Base-by-base conservation (phyloP, 1,139 yeast species). In the Hyphopichia buzzinii region DNA sequence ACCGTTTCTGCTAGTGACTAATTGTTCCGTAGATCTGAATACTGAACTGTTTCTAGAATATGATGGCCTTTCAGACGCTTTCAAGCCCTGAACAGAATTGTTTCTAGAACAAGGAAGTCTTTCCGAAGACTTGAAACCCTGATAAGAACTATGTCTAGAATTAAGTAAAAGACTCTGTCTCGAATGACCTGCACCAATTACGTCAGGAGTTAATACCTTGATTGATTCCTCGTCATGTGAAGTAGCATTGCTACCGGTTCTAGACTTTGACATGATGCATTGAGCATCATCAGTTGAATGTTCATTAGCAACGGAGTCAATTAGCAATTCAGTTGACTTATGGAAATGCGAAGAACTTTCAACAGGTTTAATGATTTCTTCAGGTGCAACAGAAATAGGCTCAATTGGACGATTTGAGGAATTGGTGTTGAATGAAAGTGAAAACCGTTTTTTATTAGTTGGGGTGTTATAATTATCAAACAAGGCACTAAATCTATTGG, bases 381-480 rank as follows among this genome's bases (percentile, higher is more conserved):
- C 17, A 15, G 17, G 13, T 14, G 29, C 17, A 27, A 27, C 29
- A 7, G 19, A 15, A 11, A 15, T 15, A 4, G 29, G 29, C 10
- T 27, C 29, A 14, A 15, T 27, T 4, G 29, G 17, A 7, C 5
- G 17, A n/a, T 7, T 14, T 5, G 11, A 15, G 4, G 29, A 14
- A 7, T 10, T 27, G 8, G 30, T 5, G 11, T 7, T 21, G 15
- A 31, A 17, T 7, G 23, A 19, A 25, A 31, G 12, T 11, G 30
- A 26, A 11, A 32, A 32, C 13, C 33, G 10, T 26, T 26, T 32
- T 15, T 19, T 26, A 16, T 32, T 32, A 5, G 35, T 26, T 11
- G 45, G 45, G 16, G 31, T 29, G 24, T 39, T 31, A 33, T 41
- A 41, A 17, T 14, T 27, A 17, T 37, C 44, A 24, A 39, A 34